Evolutionary conservation across 768 basidiomycete genomes (phyloP).

Genomic region (Phaeotremella skinneri): DNA sequence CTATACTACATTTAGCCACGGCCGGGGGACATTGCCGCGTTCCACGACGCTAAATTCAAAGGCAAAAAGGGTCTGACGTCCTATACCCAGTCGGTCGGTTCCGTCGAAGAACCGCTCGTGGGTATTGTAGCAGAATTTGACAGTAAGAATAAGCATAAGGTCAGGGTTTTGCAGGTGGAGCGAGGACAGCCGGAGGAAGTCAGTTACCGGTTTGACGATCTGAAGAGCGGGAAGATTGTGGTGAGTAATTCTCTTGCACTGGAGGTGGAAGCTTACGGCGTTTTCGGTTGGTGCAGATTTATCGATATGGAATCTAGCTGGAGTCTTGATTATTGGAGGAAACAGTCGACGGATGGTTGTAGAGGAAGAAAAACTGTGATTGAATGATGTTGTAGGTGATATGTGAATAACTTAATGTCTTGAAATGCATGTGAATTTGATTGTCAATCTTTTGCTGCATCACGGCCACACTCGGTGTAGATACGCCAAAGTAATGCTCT

Average conservation of each 20-base stretch:
- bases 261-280: not conserved
- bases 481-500: too few relatives aligned
- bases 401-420: too few relatives aligned
- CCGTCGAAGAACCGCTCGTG: conserved; percentile 60
- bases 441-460: too few relatives aligned
- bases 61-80: conserved; percentile 70
- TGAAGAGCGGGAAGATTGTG: conserved; percentile 80
- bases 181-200: conserved; percentile 66
- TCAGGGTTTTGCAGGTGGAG: conserved; percentile 81
- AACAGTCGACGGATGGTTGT: too few relatives aligned
- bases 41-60: conserved; percentile 75
- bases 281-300: conserved; percentile 14
- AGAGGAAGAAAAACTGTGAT: too few relatives aligned
- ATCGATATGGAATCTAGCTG: conserved; percentile 23
- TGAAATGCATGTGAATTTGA: too few relatives aligned
- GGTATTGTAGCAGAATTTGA: conserved; percentile 82
- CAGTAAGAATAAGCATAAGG: conserved; percentile 72
- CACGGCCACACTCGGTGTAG: too few relatives aligned
- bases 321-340: too few relatives aligned
- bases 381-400: too few relatives aligned
- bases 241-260: conserved; percentile 53
- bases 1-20: conserved; percentile 30
- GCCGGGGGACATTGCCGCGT: conserved; percentile 77
- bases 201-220: conserved; percentile 84
- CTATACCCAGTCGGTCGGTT: conserved; percentile 65